Evolutionary conservation across 257 asterid genomes (phyloP).

Genomic region (Primulina eburnea): DNA sequence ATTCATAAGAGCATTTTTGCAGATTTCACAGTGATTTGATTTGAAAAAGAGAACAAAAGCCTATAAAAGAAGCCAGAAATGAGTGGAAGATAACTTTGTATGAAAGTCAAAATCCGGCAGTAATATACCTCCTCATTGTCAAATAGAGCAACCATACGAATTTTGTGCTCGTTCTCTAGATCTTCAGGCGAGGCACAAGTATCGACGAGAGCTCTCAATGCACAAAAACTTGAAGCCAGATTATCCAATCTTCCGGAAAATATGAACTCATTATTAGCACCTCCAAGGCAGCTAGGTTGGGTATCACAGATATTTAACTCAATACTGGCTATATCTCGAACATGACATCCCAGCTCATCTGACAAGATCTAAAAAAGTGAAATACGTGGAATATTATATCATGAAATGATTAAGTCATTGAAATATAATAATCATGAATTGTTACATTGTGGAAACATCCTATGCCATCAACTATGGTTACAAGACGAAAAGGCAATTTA

Average conservation of each 20-base stretch:
- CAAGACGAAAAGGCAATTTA: background rate
- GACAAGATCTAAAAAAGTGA: slow-evolving; percentile 74
- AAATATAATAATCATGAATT: background rate
- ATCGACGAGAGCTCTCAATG: slow-evolving; percentile 90
- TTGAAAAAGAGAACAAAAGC: background rate
- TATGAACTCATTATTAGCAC: slow-evolving; percentile 90
- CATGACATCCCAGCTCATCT: slow-evolving; percentile 78
- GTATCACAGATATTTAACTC: slow-evolving; percentile 95
- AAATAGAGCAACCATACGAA: slow-evolving; percentile 93
- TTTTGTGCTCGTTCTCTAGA: slow-evolving; percentile 65
- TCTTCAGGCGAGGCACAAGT: slow-evolving; percentile 68
- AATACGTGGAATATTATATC: background rate
- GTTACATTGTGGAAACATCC: background rate
- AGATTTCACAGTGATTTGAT: background rate
- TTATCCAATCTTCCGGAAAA: slow-evolving; percentile 98
- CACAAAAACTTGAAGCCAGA: slow-evolving; percentile 96
- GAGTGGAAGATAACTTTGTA: background rate
- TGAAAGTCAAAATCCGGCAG: slow-evolving; percentile 20
- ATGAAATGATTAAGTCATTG: background rate
- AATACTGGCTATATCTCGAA: slow-evolving; percentile 71
- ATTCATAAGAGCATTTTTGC: too few species aligned
- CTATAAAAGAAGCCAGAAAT: background rate
- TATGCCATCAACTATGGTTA: background rate
- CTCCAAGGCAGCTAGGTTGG: slow-evolving; percentile 99
- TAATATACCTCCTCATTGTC: slow-evolving; percentile 90